phyloP scores from a whole-genome alignment of 768 basidiomycete genomes.

The Lactarius vividus region DNA sequence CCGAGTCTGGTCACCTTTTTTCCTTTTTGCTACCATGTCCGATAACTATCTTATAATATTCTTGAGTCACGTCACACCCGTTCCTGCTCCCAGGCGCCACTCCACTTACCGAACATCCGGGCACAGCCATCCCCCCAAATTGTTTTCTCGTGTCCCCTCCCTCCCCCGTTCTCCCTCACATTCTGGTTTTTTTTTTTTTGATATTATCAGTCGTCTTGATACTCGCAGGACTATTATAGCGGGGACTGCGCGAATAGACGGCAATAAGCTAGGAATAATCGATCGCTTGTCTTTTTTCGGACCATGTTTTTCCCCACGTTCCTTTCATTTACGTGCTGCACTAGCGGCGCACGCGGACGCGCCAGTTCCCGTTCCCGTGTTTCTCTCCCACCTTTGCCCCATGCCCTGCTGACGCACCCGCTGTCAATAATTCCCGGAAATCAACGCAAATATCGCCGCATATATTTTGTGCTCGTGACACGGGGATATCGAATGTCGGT shows the following conservation, averaged over 20 bases:
- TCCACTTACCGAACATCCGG: constrained; percentile 13
- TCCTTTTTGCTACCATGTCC: neutral
- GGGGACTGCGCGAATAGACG: neutral
- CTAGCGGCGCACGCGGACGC: constrained; percentile 2
- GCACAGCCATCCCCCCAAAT: neutral
- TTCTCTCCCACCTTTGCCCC: constrained; percentile 8
- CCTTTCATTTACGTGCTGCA: constrained; percentile 20
- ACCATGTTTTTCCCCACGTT: constrained; percentile 13
- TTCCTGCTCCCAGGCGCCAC: constrained; percentile 17
- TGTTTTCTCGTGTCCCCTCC: neutral
- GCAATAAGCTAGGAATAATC: neutral
- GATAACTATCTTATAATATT: neutral
- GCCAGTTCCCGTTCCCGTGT: neutral
- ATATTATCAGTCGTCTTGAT: neutral
- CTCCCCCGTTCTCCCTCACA: neutral
- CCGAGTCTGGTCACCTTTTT: constrained; percentile 6
- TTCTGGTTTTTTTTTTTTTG: neutral
- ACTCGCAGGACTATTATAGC: neutral
- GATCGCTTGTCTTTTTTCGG: neutral
- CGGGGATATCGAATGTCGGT: constrained; percentile 6
- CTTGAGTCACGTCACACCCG: neutral
- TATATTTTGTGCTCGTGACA: constrained; percentile 24
- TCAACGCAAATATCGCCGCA: constrained; percentile 16
- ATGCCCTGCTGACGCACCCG: constrained; percentile 14
- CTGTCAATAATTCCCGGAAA: constrained; percentile 20